These are phyloP conservation scores for Penicillium olsonii DNA, from an alignment of 2,329 filamentous ascomycete species.

Conservation along the genomic window DNA sequence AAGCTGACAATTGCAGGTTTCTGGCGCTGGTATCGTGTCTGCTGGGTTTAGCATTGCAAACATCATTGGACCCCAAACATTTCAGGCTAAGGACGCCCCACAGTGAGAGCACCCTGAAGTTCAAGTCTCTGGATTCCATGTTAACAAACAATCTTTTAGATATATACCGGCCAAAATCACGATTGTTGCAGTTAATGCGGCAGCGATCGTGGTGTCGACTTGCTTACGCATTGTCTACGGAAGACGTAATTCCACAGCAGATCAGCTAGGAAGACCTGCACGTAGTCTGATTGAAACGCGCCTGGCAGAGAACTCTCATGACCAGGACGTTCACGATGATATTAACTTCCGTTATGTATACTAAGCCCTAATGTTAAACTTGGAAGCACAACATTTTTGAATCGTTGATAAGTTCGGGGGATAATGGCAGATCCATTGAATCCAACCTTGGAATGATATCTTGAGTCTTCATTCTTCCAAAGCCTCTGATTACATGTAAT, in stretches of 20 bases:
- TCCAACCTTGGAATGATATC: too few relatives aligned
- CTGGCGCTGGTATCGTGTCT: constrained; percentile 46
- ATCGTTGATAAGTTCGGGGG: too few relatives aligned
- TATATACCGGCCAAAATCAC: constrained; percentile 41
- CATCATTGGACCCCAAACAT: constrained; percentile 44
- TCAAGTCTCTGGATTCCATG: too few relatives aligned
- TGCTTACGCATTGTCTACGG: constrained; percentile 27
- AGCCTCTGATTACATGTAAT: too few relatives aligned
- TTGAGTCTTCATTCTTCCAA: too few relatives aligned
- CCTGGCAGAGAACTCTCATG: constrained; percentile 10
- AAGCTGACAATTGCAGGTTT: constrained; percentile 39
- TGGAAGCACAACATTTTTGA: too few relatives aligned
- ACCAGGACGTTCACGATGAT: constrained; percentile 27
- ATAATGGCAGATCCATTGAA: too few relatives aligned
- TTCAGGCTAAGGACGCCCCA: constrained; percentile 46
- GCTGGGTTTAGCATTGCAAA: constrained; percentile 44
- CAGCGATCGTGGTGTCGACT: constrained; percentile 29
- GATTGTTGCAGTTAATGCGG: constrained; percentile 37
- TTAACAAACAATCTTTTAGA: constrained; percentile 1
- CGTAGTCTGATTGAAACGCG: constrained; percentile 22
- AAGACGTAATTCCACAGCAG: constrained; percentile 26
- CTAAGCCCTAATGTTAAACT: constrained; percentile 10
- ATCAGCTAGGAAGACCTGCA: constrained; percentile 24
- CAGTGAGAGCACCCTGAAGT: constrained; percentile 22
- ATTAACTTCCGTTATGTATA: constrained; percentile 35